These are phyloP conservation scores for Daldinia concentrica DNA, from an alignment of 495 filamentous ascomycete genomes.

Conservation along the genomic window DNA sequence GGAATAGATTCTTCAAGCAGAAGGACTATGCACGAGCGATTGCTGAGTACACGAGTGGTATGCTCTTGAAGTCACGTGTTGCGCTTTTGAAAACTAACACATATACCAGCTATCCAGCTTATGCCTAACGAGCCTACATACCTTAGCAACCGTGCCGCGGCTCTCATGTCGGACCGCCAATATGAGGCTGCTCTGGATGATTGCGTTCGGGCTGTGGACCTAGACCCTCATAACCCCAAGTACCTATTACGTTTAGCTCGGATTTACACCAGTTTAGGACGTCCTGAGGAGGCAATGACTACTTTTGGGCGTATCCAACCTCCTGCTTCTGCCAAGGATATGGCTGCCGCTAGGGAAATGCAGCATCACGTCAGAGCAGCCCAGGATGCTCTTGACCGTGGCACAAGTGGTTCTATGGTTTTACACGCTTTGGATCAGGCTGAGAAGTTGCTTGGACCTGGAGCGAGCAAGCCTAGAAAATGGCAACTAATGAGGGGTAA, in stretches of 20 bases:
- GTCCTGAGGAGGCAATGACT: constrained; percentile 85
- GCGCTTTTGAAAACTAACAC: constrained; percentile 18
- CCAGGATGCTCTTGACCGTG: constrained; percentile 74
- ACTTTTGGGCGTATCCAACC: constrained; percentile 77
- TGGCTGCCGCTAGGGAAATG: constrained; percentile 82
- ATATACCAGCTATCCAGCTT: constrained; percentile 76
- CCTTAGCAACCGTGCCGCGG: constrained; percentile 93
- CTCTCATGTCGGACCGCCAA: constrained; percentile 83
- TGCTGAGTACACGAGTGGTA: constrained; percentile 94
- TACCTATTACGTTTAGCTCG: constrained; percentile 87
- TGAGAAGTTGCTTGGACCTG: constrained; percentile 75
- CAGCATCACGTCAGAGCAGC: constrained; percentile 81
- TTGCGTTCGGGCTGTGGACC: constrained; percentile 77
- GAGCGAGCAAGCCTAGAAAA: constrained; percentile 82
- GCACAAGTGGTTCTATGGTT: constrained; percentile 86
- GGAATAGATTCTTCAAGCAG: constrained; percentile 96
- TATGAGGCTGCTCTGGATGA: constrained; percentile 85
- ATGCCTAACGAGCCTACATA: constrained; percentile 85
- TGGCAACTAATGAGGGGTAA: constrained; percentile 94
- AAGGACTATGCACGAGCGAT: constrained; percentile 86
- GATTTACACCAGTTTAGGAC: constrained; percentile 85
- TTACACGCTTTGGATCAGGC: constrained; percentile 91
- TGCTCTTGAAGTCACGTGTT: constrained; percentile 6
- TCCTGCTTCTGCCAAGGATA: constrained; percentile 82
- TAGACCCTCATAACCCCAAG: constrained; percentile 85